Percentiles rank a stretch among this genome's conserved stretches.
These are phyloP conservation scores for Sporothrix sp. DNA, from an alignment of 2,329 filamentous ascomycete species.

Conservation along the genomic window DNA sequence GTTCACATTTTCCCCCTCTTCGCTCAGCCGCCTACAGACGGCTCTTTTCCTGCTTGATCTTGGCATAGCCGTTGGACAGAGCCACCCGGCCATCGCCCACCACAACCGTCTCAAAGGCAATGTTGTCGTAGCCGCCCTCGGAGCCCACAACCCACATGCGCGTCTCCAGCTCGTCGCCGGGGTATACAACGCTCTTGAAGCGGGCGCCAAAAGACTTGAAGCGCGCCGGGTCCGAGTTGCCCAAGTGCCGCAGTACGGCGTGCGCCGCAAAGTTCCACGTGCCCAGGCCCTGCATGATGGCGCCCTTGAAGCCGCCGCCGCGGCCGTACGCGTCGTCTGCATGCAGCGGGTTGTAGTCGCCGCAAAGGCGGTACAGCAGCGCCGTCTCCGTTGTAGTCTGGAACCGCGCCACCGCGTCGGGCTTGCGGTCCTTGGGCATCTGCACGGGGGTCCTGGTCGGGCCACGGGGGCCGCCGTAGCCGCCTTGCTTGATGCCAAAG, in stretches of 20 bases:
- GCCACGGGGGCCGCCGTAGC: slow-evolving; percentile 34
- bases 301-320: slow-evolving; percentile 35
- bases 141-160: slow-evolving; percentile 32
- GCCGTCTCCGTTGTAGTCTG: slow-evolving; percentile 31
- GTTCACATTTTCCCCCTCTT: neutral
- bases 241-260: slow-evolving; percentile 31
- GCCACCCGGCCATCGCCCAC: slow-evolving; percentile 29
- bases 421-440: slow-evolving; percentile 25
- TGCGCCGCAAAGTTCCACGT: slow-evolving; percentile 40
- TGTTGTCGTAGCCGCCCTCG: slow-evolving; percentile 25
- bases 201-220: slow-evolving; percentile 35
- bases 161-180: slow-evolving; percentile 35
- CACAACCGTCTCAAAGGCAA: slow-evolving; percentile 33
- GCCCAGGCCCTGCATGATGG: slow-evolving; percentile 36
- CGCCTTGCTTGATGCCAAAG: slow-evolving; percentile 37
- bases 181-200: slow-evolving; percentile 38
- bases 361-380: slow-evolving; percentile 35
- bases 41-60: slow-evolving; percentile 14
- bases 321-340: slow-evolving; percentile 33
- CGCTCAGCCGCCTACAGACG: neutral
- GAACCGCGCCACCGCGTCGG: slow-evolving; percentile 30
- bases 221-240: slow-evolving; percentile 30
- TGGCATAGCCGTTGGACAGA: slow-evolving; percentile 24
- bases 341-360: slow-evolving; percentile 40
- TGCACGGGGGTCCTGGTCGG: slow-evolving; percentile 25